Evolutionary conservation across 164 flowering plant species (phyloP).

Genomic region (Protea cynaroides): DNA sequence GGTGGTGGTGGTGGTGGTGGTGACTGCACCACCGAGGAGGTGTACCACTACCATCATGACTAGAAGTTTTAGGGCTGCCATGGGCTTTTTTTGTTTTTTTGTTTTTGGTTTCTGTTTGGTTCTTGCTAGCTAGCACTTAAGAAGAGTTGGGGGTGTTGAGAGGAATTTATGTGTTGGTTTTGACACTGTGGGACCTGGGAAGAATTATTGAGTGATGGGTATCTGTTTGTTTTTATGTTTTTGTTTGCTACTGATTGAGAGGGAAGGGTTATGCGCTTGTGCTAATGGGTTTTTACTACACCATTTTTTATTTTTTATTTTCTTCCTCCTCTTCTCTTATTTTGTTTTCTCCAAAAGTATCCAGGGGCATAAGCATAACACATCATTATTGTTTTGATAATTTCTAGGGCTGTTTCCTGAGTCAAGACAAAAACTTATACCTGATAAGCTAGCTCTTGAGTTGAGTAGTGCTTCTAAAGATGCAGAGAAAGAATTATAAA

Average conservation of each 20-base stretch:
- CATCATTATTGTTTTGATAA: not conserved
- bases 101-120: slow-evolving; percentile 2
- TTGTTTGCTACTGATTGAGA: slow-evolving; percentile 2
- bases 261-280: not conserved
- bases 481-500: slow-evolving; percentile 1
- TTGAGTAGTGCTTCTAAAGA: not conserved
- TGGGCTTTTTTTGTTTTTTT: too few relatives aligned
- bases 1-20: slow-evolving; percentile 7
- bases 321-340: not conserved
- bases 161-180: slow-evolving; percentile 23
- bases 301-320: not conserved
- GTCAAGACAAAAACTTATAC: slow-evolving; percentile 16
- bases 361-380: not conserved
- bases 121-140: slow-evolving; percentile 6
- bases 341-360: not conserved
- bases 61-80: slow-evolving; percentile 12
- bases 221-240: slow-evolving; percentile 3
- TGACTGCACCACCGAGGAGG: slow-evolving; percentile 4
- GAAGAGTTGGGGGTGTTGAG: slow-evolving; percentile 3
- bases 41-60: not conserved
- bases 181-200: not conserved
- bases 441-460: slow-evolving; percentile 5
- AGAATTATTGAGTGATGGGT: slow-evolving; percentile 16
- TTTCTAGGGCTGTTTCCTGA: slow-evolving; percentile 10
- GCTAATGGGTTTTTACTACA: not conserved